Percentiles rank a stretch among this genome's conserved stretches.
Evolutionary conservation across 305 asterid species (phyloP).

Genomic region (Coffea humblotiana): DNA sequence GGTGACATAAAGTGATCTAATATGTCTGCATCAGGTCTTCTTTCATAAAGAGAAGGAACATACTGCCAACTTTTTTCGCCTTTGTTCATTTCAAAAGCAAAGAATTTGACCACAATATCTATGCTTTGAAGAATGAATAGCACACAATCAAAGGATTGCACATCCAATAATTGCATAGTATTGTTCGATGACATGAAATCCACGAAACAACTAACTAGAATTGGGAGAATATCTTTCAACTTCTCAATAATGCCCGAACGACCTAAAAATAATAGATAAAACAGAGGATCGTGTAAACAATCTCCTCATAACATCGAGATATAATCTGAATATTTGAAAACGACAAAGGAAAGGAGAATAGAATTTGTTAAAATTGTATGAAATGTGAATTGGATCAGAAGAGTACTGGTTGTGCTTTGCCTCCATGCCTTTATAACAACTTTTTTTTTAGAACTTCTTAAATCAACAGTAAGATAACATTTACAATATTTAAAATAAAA

Average conservation of each 20-base stretch:
- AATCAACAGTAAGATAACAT: not conserved
- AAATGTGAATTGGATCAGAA: not conserved
- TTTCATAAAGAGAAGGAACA: slow-evolving; percentile 26
- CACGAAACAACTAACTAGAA: slow-evolving; percentile 64
- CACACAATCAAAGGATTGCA: slow-evolving; percentile 77
- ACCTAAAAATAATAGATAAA: slow-evolving; percentile 51
- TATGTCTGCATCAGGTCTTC: slow-evolving; percentile 28
- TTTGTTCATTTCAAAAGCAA: slow-evolving; percentile 36
- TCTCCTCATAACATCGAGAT: not conserved
- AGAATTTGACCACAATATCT: slow-evolving; percentile 57
- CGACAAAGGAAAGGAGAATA: not conserved
- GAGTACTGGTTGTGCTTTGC: not conserved
- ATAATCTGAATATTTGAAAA: slow-evolving; percentile 8
- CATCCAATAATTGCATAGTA: slow-evolving; percentile 45
- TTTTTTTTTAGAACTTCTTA: not conserved
- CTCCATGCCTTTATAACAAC: not conserved
- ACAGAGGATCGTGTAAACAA: slow-evolving; percentile 11
- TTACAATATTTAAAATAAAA: not conserved
- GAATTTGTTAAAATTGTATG: not conserved
- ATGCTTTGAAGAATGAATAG: slow-evolving; percentile 73
- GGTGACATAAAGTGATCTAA: slow-evolving; percentile 44
- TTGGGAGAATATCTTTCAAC: slow-evolving; percentile 67
- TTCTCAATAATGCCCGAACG: slow-evolving; percentile 46
- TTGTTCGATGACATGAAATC: slow-evolving; percentile 59
- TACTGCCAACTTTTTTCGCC: slow-evolving; percentile 33